Percentiles rank a stretch among this genome's conserved stretches.
Conservation (phyloP, 306 rosid species). For the Astragalus glycyphyllos region DNA sequence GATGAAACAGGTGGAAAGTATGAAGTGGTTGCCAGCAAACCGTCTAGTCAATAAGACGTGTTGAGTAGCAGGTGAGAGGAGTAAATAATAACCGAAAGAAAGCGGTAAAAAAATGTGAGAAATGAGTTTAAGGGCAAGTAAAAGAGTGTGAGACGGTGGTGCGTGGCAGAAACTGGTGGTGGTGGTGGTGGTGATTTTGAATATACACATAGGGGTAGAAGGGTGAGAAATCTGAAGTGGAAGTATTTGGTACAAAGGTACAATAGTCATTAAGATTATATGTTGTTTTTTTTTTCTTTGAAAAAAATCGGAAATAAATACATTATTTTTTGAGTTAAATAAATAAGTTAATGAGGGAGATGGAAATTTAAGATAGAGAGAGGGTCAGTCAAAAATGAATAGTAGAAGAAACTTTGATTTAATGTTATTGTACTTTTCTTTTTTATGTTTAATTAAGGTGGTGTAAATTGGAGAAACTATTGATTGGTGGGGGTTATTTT, state of each 20-base stretch:
- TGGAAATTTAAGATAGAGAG: conserved; percentile 36
- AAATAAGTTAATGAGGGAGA: conserved; percentile 55
- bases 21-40: conserved; percentile 74
- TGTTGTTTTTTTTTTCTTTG: conserved; percentile 46
- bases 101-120: background rate
- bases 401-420: conserved; percentile 39
- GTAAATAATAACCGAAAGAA: background rate
- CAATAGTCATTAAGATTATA: conserved; percentile 51
- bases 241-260: conserved; percentile 39
- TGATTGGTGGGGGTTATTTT: conserved; percentile 34
- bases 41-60: conserved; percentile 43
- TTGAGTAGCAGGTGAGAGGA: background rate
- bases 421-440: conserved; percentile 30
- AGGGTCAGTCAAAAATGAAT: conserved; percentile 48
- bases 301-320: conserved; percentile 45
- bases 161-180: conserved; percentile 26
- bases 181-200: conserved; percentile 27
- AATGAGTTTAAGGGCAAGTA: background rate
- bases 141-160: background rate
- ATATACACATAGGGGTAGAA: conserved; percentile 25
- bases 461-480: conserved; percentile 57
- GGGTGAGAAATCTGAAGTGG: conserved; percentile 27
- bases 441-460: conserved; percentile 48
- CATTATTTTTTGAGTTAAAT: conserved; percentile 63
- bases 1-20: conserved; percentile 63